Evolutionary conservation across 2,329 filamentous ascomycete genomes (phyloP).

Genomic region (Cercospora sp.): DNA sequence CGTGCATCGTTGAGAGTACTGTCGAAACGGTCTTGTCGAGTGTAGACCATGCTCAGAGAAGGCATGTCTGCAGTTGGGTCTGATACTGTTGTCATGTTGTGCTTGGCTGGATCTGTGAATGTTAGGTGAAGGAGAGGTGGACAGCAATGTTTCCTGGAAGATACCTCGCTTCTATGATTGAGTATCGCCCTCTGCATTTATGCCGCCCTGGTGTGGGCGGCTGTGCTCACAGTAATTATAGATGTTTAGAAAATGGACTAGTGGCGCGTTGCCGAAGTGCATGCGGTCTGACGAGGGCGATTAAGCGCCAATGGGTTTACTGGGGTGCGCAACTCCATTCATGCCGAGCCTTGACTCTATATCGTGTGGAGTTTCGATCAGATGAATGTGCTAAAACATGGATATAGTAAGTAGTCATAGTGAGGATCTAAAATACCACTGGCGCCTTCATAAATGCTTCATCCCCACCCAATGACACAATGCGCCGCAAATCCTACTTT

Average conservation of each 20-base stretch:
- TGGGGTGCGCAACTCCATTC: background rate
- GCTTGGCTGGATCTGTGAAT: background rate
- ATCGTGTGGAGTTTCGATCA: background rate
- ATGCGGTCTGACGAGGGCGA: background rate
- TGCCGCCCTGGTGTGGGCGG: background rate
- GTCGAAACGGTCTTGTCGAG: background rate
- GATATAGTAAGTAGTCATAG: background rate
- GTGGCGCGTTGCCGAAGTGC: background rate
- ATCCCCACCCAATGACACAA: background rate
- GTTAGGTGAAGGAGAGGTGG: background rate
- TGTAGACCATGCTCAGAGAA: background rate
- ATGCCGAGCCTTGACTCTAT: background rate
- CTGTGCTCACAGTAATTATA: background rate
- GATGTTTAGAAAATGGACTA: background rate
- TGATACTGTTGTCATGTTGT: background rate
- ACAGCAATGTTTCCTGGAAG: background rate
- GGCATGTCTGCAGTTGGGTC: too few relatives aligned
- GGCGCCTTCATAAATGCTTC: background rate
- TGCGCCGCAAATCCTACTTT: background rate
- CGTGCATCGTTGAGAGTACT: background rate
- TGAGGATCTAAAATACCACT: background rate
- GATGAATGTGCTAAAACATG: background rate
- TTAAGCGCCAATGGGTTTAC: background rate
- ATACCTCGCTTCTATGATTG: background rate
- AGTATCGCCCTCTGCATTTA: background rate